phyloP scores from a whole-genome alignment of 495 filamentous ascomycete genomes.

The Tuber microsphaerosporum region DNA sequence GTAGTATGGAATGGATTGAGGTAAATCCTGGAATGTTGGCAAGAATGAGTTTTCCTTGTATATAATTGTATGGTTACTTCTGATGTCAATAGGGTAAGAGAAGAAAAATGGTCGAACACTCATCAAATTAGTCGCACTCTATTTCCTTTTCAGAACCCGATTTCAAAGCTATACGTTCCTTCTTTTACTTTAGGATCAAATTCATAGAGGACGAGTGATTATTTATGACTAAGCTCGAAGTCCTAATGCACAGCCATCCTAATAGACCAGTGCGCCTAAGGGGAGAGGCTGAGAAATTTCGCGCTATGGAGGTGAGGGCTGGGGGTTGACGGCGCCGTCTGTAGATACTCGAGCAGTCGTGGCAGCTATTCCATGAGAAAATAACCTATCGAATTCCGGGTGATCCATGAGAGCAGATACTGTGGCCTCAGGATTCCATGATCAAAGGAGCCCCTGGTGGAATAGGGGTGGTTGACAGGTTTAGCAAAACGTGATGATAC shows the following conservation, averaged over 20 bases:
- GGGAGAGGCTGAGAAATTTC: not conserved
- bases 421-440: not conserved
- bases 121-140: no score
- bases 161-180: no score
- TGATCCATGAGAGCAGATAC: not conserved
- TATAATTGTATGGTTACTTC: no score
- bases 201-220: not conserved
- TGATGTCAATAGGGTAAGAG: no score
- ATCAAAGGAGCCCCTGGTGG: not conserved
- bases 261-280: not conserved
- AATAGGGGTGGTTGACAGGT: not conserved
- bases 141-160: no score
- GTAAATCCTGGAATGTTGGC: no score
- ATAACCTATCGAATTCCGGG: constrained; percentile 4
- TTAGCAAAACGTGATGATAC: not conserved
- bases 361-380: not conserved
- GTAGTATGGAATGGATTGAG: no score
- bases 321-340: not conserved
- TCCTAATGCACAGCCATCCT: not conserved
- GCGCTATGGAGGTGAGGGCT: not conserved
- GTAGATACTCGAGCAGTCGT: not conserved
- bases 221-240: not conserved
- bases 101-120: no score
- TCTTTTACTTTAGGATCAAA: no score
- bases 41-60: no score